phyloP scores from a whole-genome alignment of 331 rosid species.

The Acacia pycnantha region DNA sequence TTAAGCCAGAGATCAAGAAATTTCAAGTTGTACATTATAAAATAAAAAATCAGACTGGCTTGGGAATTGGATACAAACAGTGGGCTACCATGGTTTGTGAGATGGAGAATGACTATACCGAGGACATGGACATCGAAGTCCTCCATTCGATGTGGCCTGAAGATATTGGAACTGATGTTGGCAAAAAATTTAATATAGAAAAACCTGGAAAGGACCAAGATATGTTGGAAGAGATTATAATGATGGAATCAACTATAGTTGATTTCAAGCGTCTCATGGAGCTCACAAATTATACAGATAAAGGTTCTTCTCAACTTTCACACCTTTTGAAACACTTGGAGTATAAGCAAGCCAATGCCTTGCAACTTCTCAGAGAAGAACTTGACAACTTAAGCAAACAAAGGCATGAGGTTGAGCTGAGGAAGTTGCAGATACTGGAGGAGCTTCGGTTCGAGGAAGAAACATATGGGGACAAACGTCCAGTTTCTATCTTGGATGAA shows the following conservation, averaged over 20 bases:
- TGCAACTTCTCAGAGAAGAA: slow-evolving; percentile 85
- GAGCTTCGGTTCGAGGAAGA: slow-evolving; percentile 76
- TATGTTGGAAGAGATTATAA: slow-evolving; percentile 82
- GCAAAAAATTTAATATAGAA: slow-evolving; percentile 91
- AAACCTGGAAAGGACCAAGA: slow-evolving; percentile 84
- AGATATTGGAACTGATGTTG: slow-evolving; percentile 69
- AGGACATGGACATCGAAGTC: slow-evolving; percentile 81
- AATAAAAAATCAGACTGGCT: slow-evolving; percentile 11
- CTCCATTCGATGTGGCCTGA: slow-evolving; percentile 99
- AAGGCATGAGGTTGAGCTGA: slow-evolving; percentile 77
- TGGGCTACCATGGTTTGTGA: slow-evolving; percentile 69
- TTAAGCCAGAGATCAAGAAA: slow-evolving; percentile 11
- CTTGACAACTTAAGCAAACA: slow-evolving; percentile 78
- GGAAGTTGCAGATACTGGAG: slow-evolving; percentile 79
- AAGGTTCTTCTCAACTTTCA: slow-evolving; percentile 83
- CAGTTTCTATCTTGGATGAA: slow-evolving; percentile 85
- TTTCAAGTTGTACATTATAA: slow-evolving; percentile 19
- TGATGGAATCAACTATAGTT: slow-evolving; percentile 71
- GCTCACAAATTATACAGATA: slow-evolving; percentile 78
- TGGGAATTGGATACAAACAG: slow-evolving; percentile 42
- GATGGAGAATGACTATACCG: slow-evolving; percentile 74
- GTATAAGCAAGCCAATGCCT: slow-evolving; percentile 87
- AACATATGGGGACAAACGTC: slow-evolving; percentile 71
- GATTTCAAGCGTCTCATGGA: slow-evolving; percentile 89
- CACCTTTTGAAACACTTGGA: slow-evolving; percentile 86